Evolutionary conservation across 768 basidiomycete genomes (phyloP).

Genomic region (Chalciporus chontae): DNA sequence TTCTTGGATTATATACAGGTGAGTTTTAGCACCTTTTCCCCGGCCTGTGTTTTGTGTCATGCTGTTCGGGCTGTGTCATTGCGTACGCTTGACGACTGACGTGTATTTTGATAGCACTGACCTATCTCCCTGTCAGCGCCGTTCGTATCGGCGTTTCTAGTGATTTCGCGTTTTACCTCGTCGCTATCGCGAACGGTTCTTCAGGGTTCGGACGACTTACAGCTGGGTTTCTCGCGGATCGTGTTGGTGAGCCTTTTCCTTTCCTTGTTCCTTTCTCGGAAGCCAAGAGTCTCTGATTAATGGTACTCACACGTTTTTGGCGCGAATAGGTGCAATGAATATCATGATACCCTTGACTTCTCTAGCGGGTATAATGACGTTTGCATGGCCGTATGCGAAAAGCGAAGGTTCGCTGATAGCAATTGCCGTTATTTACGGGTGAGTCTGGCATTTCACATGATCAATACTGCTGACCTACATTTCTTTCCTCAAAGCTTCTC

Average conservation of each 20-base stretch:
- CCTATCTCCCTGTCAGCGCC: constrained; percentile 63
- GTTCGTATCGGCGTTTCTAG: constrained; percentile 43
- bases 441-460: constrained; percentile 7
- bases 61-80: not conserved
- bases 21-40: constrained; percentile 9
- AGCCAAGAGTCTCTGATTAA: no score
- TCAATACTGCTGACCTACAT: not conserved
- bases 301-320: not conserved
- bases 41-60: no score
- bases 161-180: constrained; percentile 58
- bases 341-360: constrained; percentile 63
- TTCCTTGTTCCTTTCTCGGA: not conserved
- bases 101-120: constrained; percentile 45
- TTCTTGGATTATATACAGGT: constrained; percentile 72
- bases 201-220: constrained; percentile 59
- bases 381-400: constrained; percentile 65
- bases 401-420: constrained; percentile 44
- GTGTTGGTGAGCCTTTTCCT: constrained; percentile 37
- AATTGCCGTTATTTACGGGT: constrained; percentile 66
- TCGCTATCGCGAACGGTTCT: constrained; percentile 65
- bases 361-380: constrained; percentile 55
- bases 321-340: constrained; percentile 54
- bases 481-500: constrained; percentile 39
- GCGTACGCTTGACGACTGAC: constrained; percentile 2
- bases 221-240: constrained; percentile 53